Base-by-base conservation (phyloP, 2,329 filamentous ascomycete genomes). In the Xylariaceae sp. region DNA sequence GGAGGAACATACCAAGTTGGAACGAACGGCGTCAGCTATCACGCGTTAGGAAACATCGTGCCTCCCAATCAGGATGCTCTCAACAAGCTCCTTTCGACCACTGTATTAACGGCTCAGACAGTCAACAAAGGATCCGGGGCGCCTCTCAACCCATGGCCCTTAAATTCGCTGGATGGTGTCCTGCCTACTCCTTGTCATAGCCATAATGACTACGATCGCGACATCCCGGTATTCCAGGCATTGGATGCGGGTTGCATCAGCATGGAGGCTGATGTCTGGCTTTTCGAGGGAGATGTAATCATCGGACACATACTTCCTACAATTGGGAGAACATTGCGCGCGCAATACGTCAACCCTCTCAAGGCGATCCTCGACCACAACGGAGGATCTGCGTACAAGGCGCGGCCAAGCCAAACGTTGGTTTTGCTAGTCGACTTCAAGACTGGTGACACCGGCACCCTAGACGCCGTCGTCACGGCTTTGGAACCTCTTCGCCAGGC, bases 1-100 rank as follows among this genome's bases (percentile, higher is more conserved):
- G 65, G 65, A 13, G 65, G 65, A 1, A 66, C 65, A 12, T 67
- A 63, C 49, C 65, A 67, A 49, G 63, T 66, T 5, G 63, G 65
- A 8, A 51, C 60, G 34, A 57, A 62, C 9, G 61, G 52, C 1
- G 50, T 68, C 6, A 65, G 63, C 4, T 68, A 68, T n/a, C 65
- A 68, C 10, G 65, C 64, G 2, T 45, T 67, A 0, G 62, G 54
- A 1, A 57, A 63, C 32, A 47, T 53, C 21, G 56, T 65, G 5
- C 65, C 65, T 13, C 65, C 65, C 0, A 49, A 55, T 22, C 58
- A 65, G 41, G 60, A 66, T 42, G 64, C 64, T 9, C 53, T 67
- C 34, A 65, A 66, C 53, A 65, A 64, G 43, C 46, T 64, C 6
- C 59, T 61, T 30, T 21, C 55, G 7, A 56, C 56, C 10, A 60